Evolutionary conservation across 768 basidiomycete species (phyloP), one percentile per base, ranked within the genome.

Genomic region (Amyloporia xantha): DNA sequence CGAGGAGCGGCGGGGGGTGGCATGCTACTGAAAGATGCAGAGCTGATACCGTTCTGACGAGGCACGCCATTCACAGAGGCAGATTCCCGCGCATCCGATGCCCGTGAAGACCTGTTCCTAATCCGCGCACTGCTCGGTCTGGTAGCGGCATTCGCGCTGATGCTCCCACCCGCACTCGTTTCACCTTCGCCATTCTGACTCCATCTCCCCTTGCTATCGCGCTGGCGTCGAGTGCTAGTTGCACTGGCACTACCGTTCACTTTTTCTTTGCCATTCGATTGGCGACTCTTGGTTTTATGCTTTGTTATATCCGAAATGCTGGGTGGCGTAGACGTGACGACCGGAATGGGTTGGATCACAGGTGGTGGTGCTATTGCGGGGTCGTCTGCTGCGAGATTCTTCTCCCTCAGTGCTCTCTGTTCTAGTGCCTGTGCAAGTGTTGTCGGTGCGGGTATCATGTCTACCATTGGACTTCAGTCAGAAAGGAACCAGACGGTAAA

Each of bases 391-490:
- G 79, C 61, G n/a, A 77, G 61, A 55, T 73, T 76, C 50, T 72
- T 76, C 64, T 75, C 76, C 54, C 75, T 78, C 2, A 65, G 68
- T 50, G 72, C 71, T 30, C 78, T 77, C 47, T 74, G 67, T 33
- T 71, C 66, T 23, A 88, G 65, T n/a, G 86, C 86, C 39, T 79
- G 78, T 3, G 67, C 60, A 21, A 87, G 67, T 12, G 80, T 62
- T 5, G 86, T 67, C 2, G 85, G 79, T 33, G 68, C 63, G 10
- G 86, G 86, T 13, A 89, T 79, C 9, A 78, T 83, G 52, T 86
- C 86, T 89, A 56, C 27, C 41, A 39, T n/a, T n/a, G n/a, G 27
- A 17, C 3, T 9, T 45, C 3, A 50, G 45, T 63, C 26, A 49
- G 23, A 15, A 25, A 24, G 36, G 25, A 27, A 19, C 26, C 38